Conservation (phyloP, 164 flowering plant genomes). For the Stephania japonica region DNA sequence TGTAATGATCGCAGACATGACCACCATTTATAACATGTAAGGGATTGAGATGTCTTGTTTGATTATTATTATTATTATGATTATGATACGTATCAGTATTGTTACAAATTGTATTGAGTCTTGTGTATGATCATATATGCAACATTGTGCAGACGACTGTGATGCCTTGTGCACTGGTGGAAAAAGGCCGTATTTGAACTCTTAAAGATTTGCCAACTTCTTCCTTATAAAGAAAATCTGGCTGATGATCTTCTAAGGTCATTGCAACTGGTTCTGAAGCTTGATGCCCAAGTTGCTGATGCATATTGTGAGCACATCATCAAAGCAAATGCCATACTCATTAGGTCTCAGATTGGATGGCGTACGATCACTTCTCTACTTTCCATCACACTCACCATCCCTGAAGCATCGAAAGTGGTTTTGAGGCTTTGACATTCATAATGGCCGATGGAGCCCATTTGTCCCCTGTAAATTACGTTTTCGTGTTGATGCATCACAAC, state of each 20-base stretch:
- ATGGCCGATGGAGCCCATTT: slow-evolving; percentile 39
- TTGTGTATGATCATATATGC: slow-evolving; percentile 36
- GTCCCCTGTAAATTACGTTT: slow-evolving; percentile 26
- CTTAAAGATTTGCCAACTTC: slow-evolving; percentile 33
- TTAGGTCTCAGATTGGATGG: slow-evolving; percentile 40
- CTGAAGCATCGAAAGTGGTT: slow-evolving; percentile 41
- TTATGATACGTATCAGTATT: too few species aligned
- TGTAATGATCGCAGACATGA: too few species aligned
- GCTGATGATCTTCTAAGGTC: slow-evolving; percentile 39
- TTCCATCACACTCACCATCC: slow-evolving; percentile 38
- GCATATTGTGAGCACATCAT: slow-evolving; percentile 43
- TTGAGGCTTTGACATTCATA: slow-evolving; percentile 31
- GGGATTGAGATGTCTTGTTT: too few species aligned
- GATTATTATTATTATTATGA: too few species aligned
- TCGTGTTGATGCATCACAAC: slow-evolving; percentile 35
- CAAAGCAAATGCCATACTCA: slow-evolving; percentile 33
- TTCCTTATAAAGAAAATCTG: slow-evolving; percentile 34
- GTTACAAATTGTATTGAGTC: too few species aligned
- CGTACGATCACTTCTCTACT: slow-evolving; percentile 32
- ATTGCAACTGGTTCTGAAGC: slow-evolving; percentile 32
- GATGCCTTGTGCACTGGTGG: slow-evolving; percentile 38
- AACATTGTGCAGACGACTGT: slow-evolving; percentile 34
- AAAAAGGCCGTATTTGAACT: slow-evolving; percentile 44
- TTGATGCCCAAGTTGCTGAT: slow-evolving; percentile 42
- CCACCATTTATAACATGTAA: too few species aligned